Base-by-base conservation (phyloP, 2,329 filamentous ascomycete species). In the Ceratocystis papillata region DNA sequence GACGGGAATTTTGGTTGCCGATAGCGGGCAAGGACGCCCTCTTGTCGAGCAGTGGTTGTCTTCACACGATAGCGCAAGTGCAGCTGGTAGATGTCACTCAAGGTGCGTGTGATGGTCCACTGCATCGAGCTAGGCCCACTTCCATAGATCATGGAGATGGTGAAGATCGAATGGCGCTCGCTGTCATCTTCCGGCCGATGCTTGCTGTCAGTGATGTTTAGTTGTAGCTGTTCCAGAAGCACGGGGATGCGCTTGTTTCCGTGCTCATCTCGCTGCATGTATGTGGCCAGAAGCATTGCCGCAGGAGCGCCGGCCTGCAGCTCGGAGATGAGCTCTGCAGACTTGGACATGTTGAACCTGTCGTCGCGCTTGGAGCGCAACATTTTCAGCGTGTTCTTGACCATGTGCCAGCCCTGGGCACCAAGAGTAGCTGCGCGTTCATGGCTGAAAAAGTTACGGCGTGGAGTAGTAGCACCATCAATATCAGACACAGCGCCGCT, bases 211-310 rank as follows among this genome's bases (percentile, higher is more conserved):
- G 86, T 87, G 67, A 99, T 88, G 67, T 83, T 85, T 68, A 99
- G 81, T 74, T 96, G 96, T 67, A 99, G 81, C 77, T 99, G 94
- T 75, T 99, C 94, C 5, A 99, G 81, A 2, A 99, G 83, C 64
- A 99, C 91, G 0, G 94, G 94, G 67, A 99, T 96, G 67, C 92
- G 86, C 76, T 90, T 94, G 76, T 96, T 94, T 62, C 93, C 91
- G 71, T 96, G 90, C 75, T 99, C 94, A 71, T 99, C 94, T 67
- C 94, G 84, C 76, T 97, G 94, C 71, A 97, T 94, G 89, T 97
- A 96, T 73, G 92, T 96, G 6, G 94, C 94, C 64, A 99, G 79
- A 76, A 99, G 96, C 67, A 99, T 79, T 22, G 93, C 94, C 28
- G 94, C 94, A 2, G 94, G 94, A 1, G 92, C 90, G 65, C 91